These are phyloP conservation scores for Medicago ruthenica DNA, from an alignment of 306 rosid genomes.

Conservation along the genomic window DNA sequence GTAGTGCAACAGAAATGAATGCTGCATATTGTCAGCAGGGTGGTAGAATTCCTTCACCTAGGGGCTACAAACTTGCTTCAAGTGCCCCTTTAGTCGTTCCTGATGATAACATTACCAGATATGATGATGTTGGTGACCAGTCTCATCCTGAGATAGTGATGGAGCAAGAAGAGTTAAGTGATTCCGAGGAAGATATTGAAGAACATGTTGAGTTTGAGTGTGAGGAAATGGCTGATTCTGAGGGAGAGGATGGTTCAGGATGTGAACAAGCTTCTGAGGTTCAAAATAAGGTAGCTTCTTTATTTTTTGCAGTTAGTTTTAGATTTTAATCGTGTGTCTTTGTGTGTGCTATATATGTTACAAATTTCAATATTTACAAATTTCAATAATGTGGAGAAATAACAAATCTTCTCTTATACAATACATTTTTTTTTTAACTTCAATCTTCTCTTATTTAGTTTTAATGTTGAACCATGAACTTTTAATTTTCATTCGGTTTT, in stretches of 20 bases:
- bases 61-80: conserved; percentile 49
- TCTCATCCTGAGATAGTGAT: conserved; percentile 86
- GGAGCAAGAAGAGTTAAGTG: conserved; percentile 97
- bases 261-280: conserved; percentile 56
- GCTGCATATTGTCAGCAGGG: conserved; percentile 43
- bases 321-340: neutral
- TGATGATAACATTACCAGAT: conserved; percentile 52
- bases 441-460: conserved; percentile 13
- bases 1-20: conserved; percentile 43
- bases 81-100: conserved; percentile 46
- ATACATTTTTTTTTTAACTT: neutral
- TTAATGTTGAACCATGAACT: conserved; percentile 24
- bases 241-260: conserved; percentile 88
- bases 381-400: conserved; percentile 20
- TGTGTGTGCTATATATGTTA: neutral
- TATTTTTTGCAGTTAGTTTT: conserved; percentile 25
- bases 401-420: conserved; percentile 17
- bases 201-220: conserved; percentile 96
- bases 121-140: conserved; percentile 66
- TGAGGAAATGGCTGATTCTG: conserved; percentile 96
- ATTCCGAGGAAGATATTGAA: conserved; percentile 90
- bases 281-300: conserved; percentile 66
- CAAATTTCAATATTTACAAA: conserved; percentile 6
- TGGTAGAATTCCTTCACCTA: conserved; percentile 47
- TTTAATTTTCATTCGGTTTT: conserved; percentile 1